A percentile compares a stretch with the other conserved stretches of the same genome.
These are phyloP conservation scores for Aspergillus diversus DNA, from an alignment of 495 filamentous ascomycete species.

Conservation along the genomic window DNA sequence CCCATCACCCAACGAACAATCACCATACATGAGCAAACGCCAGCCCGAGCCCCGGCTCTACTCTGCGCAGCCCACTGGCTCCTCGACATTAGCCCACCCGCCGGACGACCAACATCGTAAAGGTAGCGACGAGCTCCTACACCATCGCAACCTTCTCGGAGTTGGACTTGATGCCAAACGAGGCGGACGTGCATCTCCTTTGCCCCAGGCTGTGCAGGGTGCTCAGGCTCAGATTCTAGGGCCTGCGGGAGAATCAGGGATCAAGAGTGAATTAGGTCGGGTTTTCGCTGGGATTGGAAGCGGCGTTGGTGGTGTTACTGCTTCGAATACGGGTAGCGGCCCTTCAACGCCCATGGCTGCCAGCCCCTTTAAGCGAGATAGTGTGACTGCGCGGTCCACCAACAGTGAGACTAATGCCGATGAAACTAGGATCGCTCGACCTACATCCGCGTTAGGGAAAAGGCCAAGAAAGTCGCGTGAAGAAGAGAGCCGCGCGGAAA, in stretches of 20 bases:
- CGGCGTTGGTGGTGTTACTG: constrained; percentile 69
- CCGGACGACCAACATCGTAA: constrained; percentile 49
- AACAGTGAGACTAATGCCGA: constrained; percentile 41
- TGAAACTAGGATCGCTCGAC: constrained; percentile 44
- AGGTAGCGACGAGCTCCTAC: constrained; percentile 61
- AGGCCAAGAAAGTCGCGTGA: constrained; percentile 58
- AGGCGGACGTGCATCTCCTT: constrained; percentile 67
- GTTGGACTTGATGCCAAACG: constrained; percentile 50
- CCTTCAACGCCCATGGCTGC: constrained; percentile 57
- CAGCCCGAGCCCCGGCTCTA: constrained; percentile 39
- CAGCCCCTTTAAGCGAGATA: constrained; percentile 59
- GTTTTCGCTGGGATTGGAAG: constrained; percentile 92
- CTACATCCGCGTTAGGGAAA: constrained; percentile 58
- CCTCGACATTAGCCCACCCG: constrained; percentile 29
- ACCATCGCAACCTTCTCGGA: constrained; percentile 50
- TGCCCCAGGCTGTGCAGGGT: constrained; percentile 91
- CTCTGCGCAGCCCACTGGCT: constrained; percentile 24
- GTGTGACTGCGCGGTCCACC: constrained; percentile 36
- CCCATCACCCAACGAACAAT: constrained; percentile 40
- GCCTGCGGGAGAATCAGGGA: constrained; percentile 75
- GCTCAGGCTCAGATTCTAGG: constrained; percentile 78
- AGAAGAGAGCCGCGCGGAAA: constrained; percentile 59
- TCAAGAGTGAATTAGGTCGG: constrained; percentile 89
- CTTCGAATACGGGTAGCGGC: constrained; percentile 55
- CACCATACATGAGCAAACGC: constrained; percentile 37